Evolutionary conservation across 495 filamentous ascomycete genomes (phyloP).

Genomic region (Talaromyces ruber): DNA sequence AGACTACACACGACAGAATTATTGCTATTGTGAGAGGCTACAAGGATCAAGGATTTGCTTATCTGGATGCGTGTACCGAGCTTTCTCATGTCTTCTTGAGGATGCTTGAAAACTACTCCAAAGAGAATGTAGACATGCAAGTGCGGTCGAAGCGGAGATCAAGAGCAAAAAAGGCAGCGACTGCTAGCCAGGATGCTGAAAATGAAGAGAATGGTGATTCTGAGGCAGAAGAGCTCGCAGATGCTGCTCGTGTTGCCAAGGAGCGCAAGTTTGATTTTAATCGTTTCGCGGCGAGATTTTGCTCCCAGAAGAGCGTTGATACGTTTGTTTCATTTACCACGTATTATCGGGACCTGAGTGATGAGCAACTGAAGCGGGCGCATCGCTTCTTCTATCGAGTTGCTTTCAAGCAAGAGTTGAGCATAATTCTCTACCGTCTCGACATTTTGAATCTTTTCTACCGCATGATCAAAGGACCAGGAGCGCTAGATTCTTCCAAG

Average conservation of each 20-base stretch:
- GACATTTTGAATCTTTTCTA: conserved; percentile 87
- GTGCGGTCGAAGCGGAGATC: conserved; percentile 68
- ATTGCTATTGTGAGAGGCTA: conserved; percentile 70
- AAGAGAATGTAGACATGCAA: conserved; percentile 89
- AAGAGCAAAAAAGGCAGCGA: conserved; percentile 55
- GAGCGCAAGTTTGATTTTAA: conserved; percentile 94
- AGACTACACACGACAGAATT: conserved; percentile 82
- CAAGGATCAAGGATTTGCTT: conserved; percentile 90
- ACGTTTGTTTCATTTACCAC: conserved; percentile 76
- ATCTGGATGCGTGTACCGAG: conserved; percentile 87
- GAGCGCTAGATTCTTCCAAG: conserved; percentile 56
- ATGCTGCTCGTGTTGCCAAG: conserved; percentile 56
- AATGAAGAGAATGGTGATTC: conserved; percentile 43
- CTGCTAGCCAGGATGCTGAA: conserved; percentile 17
- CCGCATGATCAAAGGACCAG: conserved; percentile 86
- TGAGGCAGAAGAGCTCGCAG: conserved; percentile 64
- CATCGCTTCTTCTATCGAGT: conserved; percentile 94
- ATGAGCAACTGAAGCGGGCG: conserved; percentile 78
- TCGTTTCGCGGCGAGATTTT: conserved; percentile 71
- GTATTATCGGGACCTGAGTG: conserved; percentile 74
- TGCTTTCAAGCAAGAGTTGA: conserved; percentile 89
- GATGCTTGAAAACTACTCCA: conserved; percentile 87
- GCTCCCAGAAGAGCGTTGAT: conserved; percentile 75
- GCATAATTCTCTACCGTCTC: conserved; percentile 77
- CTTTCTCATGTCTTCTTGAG: conserved; percentile 84